Base-by-base conservation (phyloP, 1,284 basidiomycete genomes). In the Earliella scabrosa region DNA sequence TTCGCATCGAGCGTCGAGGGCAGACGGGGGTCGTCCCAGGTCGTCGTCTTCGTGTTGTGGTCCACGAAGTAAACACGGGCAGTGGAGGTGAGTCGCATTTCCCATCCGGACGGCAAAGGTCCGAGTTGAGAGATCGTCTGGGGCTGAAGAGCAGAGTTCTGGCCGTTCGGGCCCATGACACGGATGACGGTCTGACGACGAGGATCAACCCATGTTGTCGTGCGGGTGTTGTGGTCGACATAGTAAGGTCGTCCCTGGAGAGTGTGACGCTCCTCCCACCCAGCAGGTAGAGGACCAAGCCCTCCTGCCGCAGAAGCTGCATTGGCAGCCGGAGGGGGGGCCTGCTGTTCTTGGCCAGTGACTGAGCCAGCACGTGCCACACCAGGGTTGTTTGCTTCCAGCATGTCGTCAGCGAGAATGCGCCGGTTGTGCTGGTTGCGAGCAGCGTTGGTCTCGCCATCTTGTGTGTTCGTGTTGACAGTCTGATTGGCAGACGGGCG, bases 211-310 rank as follows among this genome's bases (percentile, higher is more conserved):
- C 97, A 99, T 21, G 97, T 98, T 16, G 97, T 98, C 32, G 95
- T 97, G 24, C 97, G 87, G 0, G 94, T 95, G 71, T 93, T 93
- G 77, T 97, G 95, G 69, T 97, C 93, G 26, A 99, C 96, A 71
- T 97, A 98, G 79, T 98, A 99, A 1, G 97, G 94, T 45, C 97
- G 83, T 5, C 97, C 97, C 75, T 98, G 95, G n/a, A 96, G 91
- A 1, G 96, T 98, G 68, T 93, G 91, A 36, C 97, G 88, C 74
- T 99, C 97, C 74, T 99, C 97, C 97, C 97, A 99, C 16, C 97
- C 97, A 18, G 93, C 86, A 0, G 97, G 97, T 5, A 99, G 81
- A 16, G 92, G 92, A 13, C 97, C 92, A 58, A 77, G 84, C 71
- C 68, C 80, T 23, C 71, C 68, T 21, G 72, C 66, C 8, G 77